Base-by-base conservation (phyloP, 192 early-diverging fungal genomes). In the Diversispora epigaea region DNA sequence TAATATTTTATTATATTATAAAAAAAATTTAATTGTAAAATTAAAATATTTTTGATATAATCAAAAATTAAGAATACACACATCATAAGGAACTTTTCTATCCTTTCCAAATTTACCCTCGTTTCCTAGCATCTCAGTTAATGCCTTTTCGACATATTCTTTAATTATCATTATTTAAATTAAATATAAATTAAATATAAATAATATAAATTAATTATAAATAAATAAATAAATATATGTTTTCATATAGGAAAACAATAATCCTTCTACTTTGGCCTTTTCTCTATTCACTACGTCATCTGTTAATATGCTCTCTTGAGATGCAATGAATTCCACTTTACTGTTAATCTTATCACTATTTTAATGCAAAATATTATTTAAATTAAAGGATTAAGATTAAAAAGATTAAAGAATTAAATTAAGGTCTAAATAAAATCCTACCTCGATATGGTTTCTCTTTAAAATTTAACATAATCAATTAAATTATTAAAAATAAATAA, bases 101-200 rank as follows among this genome's bases (percentile, higher is more conserved):
- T 84, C 86, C 0, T 80, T 73, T 3, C 78, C 79, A 4, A 76
- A 41, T 9, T 74, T 82, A 17, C 81, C 77, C 21, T 68, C 64
- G 4, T 89, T 84, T 46, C 77, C 86, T 66, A 97, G 88, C 92
- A 99, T 96, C 69, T 99, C 96, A 61, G 92, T 76, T n/a, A 99
- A 85, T 79, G 97, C 95, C 5, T 84, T 77, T 63, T 89, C 82
- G 6, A 97, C 89, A 77, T 93, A 98, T 76, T 94, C 86, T 41
- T 86, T 86, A 64, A 95, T 92, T 86, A 69, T 17, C 76, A 70
- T 73, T 4, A 66, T 21, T 6, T 44, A 49, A 60, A 25, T 7
- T 45, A n/a, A 10, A 4, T 6, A 45, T 54, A 55, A 11, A 50
- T n/a, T 71, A 19, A 40, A 19, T 40, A 62, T 2, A 70, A 17